Evolutionary conservation across 2,329 filamentous ascomycete genomes (phyloP).

Genomic region (Cladophialophora psammophila): DNA sequence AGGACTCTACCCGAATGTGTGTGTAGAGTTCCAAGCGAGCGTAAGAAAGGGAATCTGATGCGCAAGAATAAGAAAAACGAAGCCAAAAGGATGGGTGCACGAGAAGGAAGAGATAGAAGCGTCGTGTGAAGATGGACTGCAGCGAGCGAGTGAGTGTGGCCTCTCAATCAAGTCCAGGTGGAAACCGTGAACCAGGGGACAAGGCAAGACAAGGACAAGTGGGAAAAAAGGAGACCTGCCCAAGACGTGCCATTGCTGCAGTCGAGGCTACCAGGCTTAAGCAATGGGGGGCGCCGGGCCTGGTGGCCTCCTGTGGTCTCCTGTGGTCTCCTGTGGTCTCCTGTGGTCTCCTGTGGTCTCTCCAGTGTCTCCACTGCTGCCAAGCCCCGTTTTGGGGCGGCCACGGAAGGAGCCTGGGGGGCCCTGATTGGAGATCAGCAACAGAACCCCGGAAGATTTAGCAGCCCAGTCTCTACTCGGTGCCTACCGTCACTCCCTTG

Average conservation of each 20-base stretch:
- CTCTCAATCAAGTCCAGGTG: slow-evolving; percentile 17
- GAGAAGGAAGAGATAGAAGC: slow-evolving; percentile 23
- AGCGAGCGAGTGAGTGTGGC: slow-evolving; percentile 8
- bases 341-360: too few relatives aligned
- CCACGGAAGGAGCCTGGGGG: slow-evolving; percentile 7
- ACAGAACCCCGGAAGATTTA: slow-evolving; percentile 13
- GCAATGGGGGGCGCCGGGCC: background rate
- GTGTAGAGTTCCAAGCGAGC: slow-evolving; percentile 28
- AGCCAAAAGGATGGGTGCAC: slow-evolving; percentile 25
- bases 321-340: too few relatives aligned
- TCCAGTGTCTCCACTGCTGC: background rate
- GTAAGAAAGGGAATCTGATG: slow-evolving; percentile 31
- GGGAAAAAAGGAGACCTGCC: slow-evolving; percentile 34
- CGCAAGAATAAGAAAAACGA: slow-evolving; percentile 26
- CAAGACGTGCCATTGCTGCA: background rate
- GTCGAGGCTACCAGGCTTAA: slow-evolving; percentile 1
- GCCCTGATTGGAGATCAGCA: slow-evolving; percentile 32
- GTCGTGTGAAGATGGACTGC: slow-evolving; percentile 13
- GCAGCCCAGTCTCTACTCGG: background rate
- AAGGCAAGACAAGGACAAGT: slow-evolving; percentile 1
- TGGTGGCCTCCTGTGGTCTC: too few relatives aligned
- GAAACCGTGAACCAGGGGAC: slow-evolving; percentile 9
- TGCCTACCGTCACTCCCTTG: background rate
- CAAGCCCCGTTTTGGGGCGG: background rate
- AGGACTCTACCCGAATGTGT: slow-evolving; percentile 15